phyloP scores from a whole-genome alignment of 768 basidiomycete species.

The Amanita rubescens region DNA sequence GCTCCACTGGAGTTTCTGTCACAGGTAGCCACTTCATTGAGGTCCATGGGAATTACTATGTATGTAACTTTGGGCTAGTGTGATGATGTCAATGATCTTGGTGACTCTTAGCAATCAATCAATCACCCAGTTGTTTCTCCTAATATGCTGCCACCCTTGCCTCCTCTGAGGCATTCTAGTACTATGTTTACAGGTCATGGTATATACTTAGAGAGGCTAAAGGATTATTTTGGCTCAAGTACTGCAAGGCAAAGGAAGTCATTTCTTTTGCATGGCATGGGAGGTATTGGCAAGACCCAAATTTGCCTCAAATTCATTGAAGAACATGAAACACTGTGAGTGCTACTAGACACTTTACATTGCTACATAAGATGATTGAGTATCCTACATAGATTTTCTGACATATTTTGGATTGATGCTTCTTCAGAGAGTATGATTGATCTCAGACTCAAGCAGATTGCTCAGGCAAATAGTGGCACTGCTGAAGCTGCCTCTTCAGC shows the following conservation, averaged over 20 bases:
- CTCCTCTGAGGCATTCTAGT: neutral
- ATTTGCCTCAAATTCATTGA: constrained; percentile 6
- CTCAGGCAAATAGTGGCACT: neutral
- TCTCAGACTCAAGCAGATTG: constrained; percentile 6
- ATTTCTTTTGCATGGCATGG: constrained; percentile 14
- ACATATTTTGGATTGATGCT: constrained; percentile 19
- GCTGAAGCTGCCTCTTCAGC: neutral
- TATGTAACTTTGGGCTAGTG: neutral
- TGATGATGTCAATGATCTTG: neutral
- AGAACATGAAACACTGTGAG: neutral
- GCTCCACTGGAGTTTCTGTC: neutral
- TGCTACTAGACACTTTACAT: neutral
- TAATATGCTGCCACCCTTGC: neutral
- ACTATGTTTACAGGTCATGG: constrained; percentile 6
- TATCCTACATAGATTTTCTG: constrained; percentile 7
- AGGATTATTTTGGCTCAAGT: constrained; percentile 9
- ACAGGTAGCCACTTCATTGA: neutral
- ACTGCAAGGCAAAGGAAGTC: constrained; percentile 3
- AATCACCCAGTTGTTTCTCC: neutral
- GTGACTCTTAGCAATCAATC: neutral
- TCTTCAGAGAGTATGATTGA: constrained; percentile 11
- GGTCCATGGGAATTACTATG: neutral
- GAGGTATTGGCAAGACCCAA: constrained; percentile 11
- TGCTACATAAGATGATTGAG: neutral
- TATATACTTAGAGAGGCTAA: constrained; percentile 6